Evolutionary conservation across 108 stramenopile genomes (phyloP), one percentile per base, ranked within the genome.

Genomic region (Skeletonema tropicum): DNA sequence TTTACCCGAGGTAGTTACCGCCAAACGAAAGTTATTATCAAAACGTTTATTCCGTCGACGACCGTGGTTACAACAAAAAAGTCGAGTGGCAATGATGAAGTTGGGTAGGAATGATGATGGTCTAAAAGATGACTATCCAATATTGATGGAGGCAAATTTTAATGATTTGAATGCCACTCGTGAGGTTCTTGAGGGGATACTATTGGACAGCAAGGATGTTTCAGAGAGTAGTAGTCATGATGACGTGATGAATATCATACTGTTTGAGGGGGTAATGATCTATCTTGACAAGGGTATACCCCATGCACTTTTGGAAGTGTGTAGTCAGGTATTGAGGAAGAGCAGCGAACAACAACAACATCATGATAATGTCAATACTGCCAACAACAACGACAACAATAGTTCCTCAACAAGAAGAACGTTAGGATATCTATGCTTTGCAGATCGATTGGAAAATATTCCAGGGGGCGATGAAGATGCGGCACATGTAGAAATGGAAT

Each of bases 191-290:
- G 67, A 82, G 31, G 61, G 59, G 11, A 67, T 87, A 70, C 33
- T 85, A 1, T 38, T 33, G 3, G 41, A 60, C 30, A 58, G 31
- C 25, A 21, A 62, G 3, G 32, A 79, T 59, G 48, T 64, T 25
- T 29, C 35, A 15, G 62, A 87, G 33, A 23, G 13, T 29, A 29
- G 26, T 29, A 29, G 26, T 2, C 26, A 35, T 35, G 33, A 35
- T 35, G 33, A 35, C 33, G 33, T 7, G 33, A 35, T 81, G 21
- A 89, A 84, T 13, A 82, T 93, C 66, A 74, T 90, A 63, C 21
- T 93, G 9, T 86, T 89, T 66, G 92, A 93, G 68, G 92, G 88
- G 3, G 92, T 93, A 39, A 84, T 93, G 84, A 93, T 93, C 46
- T 93, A 89, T 75, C 76, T 93, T 19, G 74, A 93, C 62, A 79